phyloP scores from a whole-genome alignment of 768 basidiomycete species.

The Amanita phalloides region DNA sequence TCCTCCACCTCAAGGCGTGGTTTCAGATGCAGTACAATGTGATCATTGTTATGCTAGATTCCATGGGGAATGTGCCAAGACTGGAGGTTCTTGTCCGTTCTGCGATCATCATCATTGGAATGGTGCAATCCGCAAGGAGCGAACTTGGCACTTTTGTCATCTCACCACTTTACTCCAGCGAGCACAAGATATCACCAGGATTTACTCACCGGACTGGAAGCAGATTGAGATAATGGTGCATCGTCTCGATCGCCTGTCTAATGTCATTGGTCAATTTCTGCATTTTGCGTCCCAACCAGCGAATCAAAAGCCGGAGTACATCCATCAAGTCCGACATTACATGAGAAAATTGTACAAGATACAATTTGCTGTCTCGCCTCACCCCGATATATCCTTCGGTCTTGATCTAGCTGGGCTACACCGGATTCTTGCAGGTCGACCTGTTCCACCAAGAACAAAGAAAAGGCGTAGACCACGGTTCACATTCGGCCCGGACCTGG shows the following conservation, averaged over 20 bases:
- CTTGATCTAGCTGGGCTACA: conserved; percentile 77
- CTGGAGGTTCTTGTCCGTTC: conserved; percentile 87
- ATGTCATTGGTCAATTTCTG: conserved; percentile 72
- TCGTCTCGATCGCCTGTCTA: conserved; percentile 64
- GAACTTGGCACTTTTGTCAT: conserved; percentile 77
- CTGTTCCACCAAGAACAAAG: conserved; percentile 39
- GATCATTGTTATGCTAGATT: conserved; percentile 84
- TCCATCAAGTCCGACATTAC: conserved; percentile 78
- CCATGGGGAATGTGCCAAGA: conserved; percentile 76
- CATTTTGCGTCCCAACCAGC: conserved; percentile 56
- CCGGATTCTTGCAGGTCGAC: conserved; percentile 66
- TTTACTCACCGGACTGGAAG: conserved; percentile 74
- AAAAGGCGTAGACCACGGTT: conserved; percentile 50
- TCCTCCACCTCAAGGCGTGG: conserved; percentile 63
- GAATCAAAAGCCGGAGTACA: conserved; percentile 68
- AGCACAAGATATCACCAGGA: conserved; percentile 71
- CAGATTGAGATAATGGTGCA: conserved; percentile 74
- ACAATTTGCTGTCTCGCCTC: conserved; percentile 80
- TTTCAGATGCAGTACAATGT: conserved; percentile 82
- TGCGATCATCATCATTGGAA: conserved; percentile 92
- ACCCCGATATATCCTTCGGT: conserved; percentile 71
- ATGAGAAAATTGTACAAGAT: conserved; percentile 88
- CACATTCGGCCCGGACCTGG: conserved; percentile 67
- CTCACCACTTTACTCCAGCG: conserved; percentile 57
- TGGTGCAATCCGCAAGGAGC: conserved; percentile 71